Percentiles rank a stretch among this genome's conserved stretches.
Evolutionary conservation across 768 basidiomycete genomes (phyloP).

Genomic region (Symmetrospora coprosmae): DNA sequence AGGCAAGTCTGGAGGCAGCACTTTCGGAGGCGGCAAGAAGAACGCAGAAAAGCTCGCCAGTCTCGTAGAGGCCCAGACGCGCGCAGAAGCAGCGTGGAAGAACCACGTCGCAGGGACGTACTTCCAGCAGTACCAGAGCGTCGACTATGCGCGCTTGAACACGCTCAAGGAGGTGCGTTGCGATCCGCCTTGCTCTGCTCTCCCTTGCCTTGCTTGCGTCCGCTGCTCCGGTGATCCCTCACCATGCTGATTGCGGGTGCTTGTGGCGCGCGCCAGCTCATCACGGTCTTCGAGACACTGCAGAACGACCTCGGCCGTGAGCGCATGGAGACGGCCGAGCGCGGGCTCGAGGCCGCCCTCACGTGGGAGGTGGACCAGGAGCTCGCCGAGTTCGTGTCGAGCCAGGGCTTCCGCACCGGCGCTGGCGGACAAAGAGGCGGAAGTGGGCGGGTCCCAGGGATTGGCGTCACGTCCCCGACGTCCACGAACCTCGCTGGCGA

Average conservation of each 20-base stretch:
- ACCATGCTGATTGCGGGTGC: too few relatives aligned
- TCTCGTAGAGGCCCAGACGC: background rate
- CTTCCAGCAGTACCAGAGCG: constrained; percentile 3
- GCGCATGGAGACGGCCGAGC: constrained; percentile 31
- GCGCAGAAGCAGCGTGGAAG: constrained; percentile 21
- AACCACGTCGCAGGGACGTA: background rate
- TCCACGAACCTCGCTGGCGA: too few relatives aligned
- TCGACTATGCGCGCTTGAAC: constrained; percentile 1
- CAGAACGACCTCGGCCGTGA: constrained; percentile 28
- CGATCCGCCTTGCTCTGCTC: constrained; percentile 20
- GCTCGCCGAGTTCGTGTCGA: constrained; percentile 14
- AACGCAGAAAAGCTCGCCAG: constrained; percentile 6
- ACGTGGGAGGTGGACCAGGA: constrained; percentile 25
- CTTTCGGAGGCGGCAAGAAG: background rate
- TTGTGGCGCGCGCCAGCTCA: constrained; percentile 23
- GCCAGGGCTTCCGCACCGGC: constrained; percentile 11
- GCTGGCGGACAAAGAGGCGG: too few relatives aligned
- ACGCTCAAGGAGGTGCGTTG: constrained; percentile 21
- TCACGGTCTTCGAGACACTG: constrained; percentile 25
- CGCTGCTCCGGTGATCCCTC: constrained; percentile 17
- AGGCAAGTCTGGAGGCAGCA: constrained; percentile 9
- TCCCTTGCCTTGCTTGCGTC: background rate
- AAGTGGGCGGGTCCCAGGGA: too few relatives aligned
- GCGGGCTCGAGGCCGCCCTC: constrained; percentile 21
- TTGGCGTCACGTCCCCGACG: too few relatives aligned